phyloP scores from a whole-genome alignment of 768 basidiomycete species.

The Termitomyces sp. region DNA sequence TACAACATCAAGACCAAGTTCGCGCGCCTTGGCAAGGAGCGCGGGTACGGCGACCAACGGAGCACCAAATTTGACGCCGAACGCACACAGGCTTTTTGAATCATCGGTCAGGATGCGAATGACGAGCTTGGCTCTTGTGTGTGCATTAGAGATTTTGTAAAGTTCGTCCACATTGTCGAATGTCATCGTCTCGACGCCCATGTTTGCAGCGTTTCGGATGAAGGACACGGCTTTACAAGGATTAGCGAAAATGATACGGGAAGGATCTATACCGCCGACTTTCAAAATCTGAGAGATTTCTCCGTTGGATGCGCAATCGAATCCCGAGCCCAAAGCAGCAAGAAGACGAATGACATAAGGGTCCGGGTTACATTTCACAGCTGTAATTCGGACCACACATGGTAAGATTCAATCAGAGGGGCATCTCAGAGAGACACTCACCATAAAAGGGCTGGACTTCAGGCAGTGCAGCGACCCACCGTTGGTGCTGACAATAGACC shows the following conservation, averaged over 20 bases:
- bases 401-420: background rate
- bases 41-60: conserved; percentile 74
- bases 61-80: conserved; percentile 97
- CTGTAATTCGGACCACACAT: conserved; percentile 33
- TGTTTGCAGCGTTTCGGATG: conserved; percentile 75
- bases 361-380: conserved; percentile 98
- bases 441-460: conserved; percentile 94
- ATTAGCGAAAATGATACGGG: conserved; percentile 94
- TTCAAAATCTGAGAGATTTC: conserved; percentile 82
- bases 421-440: conserved; percentile 29
- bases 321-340: conserved; percentile 85
- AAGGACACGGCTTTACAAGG: conserved; percentile 97
- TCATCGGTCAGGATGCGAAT: conserved; percentile 98
- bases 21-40: conserved; percentile 73
- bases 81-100: conserved; percentile 87
- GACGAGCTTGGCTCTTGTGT: conserved; percentile 82
- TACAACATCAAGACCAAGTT: conserved; percentile 78
- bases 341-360: conserved; percentile 90
- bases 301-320: conserved; percentile 95
- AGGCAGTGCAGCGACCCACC: conserved; percentile 75
- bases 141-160: conserved; percentile 79
- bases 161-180: conserved; percentile 98
- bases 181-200: conserved; percentile 89
- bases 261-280: conserved; percentile 69
- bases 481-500: conserved; percentile 78